Conservation (phyloP, 495 filamentous ascomycete genomes). For the Daldinia grandis region DNA sequence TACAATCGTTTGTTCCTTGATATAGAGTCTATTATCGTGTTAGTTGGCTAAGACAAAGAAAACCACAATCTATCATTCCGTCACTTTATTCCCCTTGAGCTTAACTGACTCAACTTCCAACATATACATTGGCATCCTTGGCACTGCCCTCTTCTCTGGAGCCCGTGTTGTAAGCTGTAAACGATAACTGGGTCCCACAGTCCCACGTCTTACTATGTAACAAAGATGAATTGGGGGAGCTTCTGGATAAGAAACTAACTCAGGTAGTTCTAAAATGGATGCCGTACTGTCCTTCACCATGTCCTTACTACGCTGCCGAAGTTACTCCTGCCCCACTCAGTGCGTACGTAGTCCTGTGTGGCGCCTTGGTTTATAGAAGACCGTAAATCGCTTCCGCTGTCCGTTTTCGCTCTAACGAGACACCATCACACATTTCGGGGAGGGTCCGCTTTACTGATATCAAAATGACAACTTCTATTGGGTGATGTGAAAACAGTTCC, state of each 20-base stretch:
- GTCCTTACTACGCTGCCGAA: background rate
- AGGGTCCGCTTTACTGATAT: background rate
- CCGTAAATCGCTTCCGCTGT: background rate
- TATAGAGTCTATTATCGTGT: background rate
- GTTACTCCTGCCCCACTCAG: background rate
- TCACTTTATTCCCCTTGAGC: background rate
- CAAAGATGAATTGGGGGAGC: background rate
- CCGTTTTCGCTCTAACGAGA: background rate
- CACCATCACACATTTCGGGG: background rate
- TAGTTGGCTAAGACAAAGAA: background rate
- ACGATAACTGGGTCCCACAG: background rate
- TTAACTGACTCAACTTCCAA: background rate
- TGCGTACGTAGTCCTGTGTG: background rate
- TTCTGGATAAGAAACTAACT: background rate
- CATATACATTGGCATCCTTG: background rate
- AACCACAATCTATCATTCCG: background rate
- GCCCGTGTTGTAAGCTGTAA: background rate
- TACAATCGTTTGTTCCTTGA: background rate
- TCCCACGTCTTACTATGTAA: background rate
- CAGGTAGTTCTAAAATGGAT: background rate
- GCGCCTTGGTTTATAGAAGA: background rate
- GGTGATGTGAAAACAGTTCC: no score
- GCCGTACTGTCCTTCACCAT: background rate
- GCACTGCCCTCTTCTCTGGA: background rate
- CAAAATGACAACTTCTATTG: background rate